Base-by-base conservation (phyloP, 495 filamentous ascomycete genomes). In the Neurospora sp. region DNA sequence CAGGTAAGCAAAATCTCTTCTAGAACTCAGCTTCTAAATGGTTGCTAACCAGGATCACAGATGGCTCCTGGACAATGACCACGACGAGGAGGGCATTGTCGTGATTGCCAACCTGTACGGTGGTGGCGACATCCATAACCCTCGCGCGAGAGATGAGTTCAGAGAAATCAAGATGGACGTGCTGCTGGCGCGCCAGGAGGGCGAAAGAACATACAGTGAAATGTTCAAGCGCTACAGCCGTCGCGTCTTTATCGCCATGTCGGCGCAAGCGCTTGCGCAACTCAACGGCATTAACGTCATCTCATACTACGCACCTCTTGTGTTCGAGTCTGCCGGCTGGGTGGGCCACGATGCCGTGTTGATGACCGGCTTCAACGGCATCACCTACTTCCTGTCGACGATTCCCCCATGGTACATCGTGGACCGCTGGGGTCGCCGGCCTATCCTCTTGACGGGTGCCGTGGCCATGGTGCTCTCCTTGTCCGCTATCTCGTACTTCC, bases 231-330 rank as follows among this genome's bases (percentile, higher is more conserved):
- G 96, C 48, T 99, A 99, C 83, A 86, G 86, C 76, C 94, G 90
- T 74, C 93, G 96, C 44, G 94, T 99, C 74, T 91, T 98, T 78
- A 98, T 99, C 82, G 96, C 96, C 81, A 99, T 99, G 96, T 98
- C 96, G 8, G 96, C 96, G 6, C 96, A 99, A 78, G 93, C 92
- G 2, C 87, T 99, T 70, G 96, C 96, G 20, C 96, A 99, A 80
- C 87, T 98, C 31, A 99, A 98, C 82, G 96, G 96, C 65, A 99
- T 99, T 82, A 99, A 99, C 83, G 96, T 99, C 75, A 99, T 99
- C 71, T 98, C 96, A 20, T 99, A 99, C 84, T 99, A 99, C 76
- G 95, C 96, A 0, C 96, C 96, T 3, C 87, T 95, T 35, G 96
- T 99, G 37, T 99, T 99, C 78, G 95, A 98, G 81, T 93, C 93